Evolutionary conservation across 495 filamentous ascomycete genomes (phyloP), one percentile per base, ranked within the genome.

Genomic region (Delitschia confertaspora): DNA sequence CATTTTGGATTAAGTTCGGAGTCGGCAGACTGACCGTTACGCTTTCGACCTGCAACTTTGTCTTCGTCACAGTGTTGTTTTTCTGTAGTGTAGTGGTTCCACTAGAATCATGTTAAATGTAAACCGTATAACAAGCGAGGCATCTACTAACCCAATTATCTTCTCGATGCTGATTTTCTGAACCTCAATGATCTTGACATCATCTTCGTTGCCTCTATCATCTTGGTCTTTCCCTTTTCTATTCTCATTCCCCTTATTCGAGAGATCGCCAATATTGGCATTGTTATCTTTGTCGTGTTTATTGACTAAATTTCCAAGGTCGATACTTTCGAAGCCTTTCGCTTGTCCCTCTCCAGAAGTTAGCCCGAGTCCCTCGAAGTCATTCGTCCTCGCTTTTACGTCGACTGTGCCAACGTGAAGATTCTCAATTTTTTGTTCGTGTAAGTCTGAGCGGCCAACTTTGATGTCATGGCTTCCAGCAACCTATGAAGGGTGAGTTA

Each of bases 21-120:
- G 14, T 14, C 14, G 4, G 4, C 14, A 56, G 95, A 94, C 60
- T 82, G 94, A 4, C 77, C 88, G 21, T 88, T 95, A 56, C 81
- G 73, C 68, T 91, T 78, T 65, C 95, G 95, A 6, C 89, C 88
- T 36, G 70, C 74, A 64, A 95, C 87, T 88, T 88, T 94, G n/a
- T 70, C 69, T 7, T 73, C 72, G 14, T 60, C 62, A 42, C 22
- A 9, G 24, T 13, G n/a, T 3, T 20, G 13, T 20, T 38, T 6
- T 18, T n/a, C n/a, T n/a, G n/a, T n/a, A n/a, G n/a, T n/a, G n/a
- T n/a, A n/a, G n/a, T n/a, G n/a, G n/a, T n/a, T n/a, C n/a, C n/a
- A n/a, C n/a, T n/a, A n/a, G n/a, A n/a, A n/a, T n/a, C n/a, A n/a
- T n/a, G n/a, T n/a, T n/a, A n/a, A n/a, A n/a, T n/a, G n/a, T n/a